Conservation (phyloP, 148 eudicot genomes). For the Linanthus parryae region DNA sequence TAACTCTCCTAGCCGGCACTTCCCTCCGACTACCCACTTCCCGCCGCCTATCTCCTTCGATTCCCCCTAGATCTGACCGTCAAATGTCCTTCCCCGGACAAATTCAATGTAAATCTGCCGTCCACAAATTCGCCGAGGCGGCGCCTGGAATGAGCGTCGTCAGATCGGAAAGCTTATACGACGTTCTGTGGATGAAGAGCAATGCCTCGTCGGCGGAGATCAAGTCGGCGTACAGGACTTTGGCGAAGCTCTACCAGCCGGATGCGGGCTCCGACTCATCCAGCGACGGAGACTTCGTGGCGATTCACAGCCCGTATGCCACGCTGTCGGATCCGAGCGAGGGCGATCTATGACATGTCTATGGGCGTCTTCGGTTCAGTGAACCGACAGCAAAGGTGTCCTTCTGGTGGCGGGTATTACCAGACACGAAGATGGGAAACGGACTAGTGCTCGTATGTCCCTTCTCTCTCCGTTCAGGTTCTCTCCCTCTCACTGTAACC, state of each 20-base stretch:
- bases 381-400: neutral
- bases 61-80: no score
- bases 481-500: no score
- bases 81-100: no score
- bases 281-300: constrained; percentile 23
- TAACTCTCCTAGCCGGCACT: no score
- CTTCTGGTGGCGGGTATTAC: neutral
- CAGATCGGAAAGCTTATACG: neutral
- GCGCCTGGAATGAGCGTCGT: no score
- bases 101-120: no score
- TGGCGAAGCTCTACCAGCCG: constrained; percentile 64
- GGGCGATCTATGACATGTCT: neutral
- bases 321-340: constrained; percentile 4
- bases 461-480: no score
- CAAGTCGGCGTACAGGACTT: constrained; percentile 53
- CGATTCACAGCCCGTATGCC: constrained; percentile 3
- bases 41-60: no score
- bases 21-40: no score
- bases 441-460: constrained; percentile 13
- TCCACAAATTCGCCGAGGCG: no score
- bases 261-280: constrained; percentile 28
- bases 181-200: neutral
- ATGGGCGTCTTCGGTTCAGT: neutral
- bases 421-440: constrained; percentile 7
- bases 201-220: constrained; percentile 29